Evolutionary conservation across 208 protist species (phyloP), one percentile per base, ranked within the genome.

Genomic region (Leishmania guyanensis): DNA sequence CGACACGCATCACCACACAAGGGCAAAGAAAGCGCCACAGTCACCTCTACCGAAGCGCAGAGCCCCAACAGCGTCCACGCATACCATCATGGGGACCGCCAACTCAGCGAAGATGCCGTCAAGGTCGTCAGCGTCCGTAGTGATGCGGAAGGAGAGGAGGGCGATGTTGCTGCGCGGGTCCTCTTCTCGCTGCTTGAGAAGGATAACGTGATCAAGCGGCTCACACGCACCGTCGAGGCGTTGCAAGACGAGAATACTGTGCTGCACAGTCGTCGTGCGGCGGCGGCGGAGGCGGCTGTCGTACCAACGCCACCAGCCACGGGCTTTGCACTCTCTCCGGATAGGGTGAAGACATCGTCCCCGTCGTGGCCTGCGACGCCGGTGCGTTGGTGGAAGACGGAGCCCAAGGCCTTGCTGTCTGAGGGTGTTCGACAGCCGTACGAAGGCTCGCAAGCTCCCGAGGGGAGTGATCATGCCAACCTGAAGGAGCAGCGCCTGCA

Each of bases 101-200:
- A 43, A 14, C 51, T 33, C 54, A 54, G 72, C n/a, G 36, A 56
- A 39, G 50, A 77, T 39, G 58, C 51, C 54, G n/a, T 10, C 20
- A 46, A 82, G 39, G 20, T 29, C 36, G 46, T 33, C 51, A 71
- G 39, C 29, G 74, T 39, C n/a, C 53, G 36, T 10, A 36, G 29
- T 46, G 74, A 79, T 4, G 80, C 64, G 14, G 43, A 56, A 2
- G 62, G 50, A 5, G 83, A 84, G 51, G 82, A 72, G 5, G 79
- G 73, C 16, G 84, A 85, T 26, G 75, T 89, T 29, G 82, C 81
- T 4, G 70, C 75, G 48, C 81, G 75, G 26, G 79, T 83, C 22
- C 81, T 89, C 17, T 46, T 74, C 20, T 89, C 84, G 2, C 56
- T 89, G 43, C 82, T 80, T 43, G 62, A 75, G 43, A 89, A 86